Conservation (phyloP, 495 filamentous ascomycete species). For the Filosporella fistucella region DNA sequence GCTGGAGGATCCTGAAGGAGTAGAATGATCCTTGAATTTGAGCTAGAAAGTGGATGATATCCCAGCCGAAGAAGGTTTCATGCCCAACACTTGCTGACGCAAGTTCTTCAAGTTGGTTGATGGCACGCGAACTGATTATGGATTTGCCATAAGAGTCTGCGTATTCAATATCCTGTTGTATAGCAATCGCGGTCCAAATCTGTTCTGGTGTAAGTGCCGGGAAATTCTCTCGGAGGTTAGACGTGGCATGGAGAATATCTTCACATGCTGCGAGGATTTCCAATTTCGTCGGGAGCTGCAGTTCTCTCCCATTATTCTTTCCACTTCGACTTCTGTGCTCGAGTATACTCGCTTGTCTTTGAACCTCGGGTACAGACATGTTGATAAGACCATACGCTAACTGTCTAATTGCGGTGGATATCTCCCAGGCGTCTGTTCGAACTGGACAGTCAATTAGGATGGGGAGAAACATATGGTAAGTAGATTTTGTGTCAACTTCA, state of each 20-base stretch:
- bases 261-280: conserved; percentile 21
- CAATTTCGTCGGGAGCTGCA: conserved; percentile 19
- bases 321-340: conserved; percentile 45
- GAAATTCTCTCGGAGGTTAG: conserved; percentile 6
- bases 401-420: conserved; percentile 44
- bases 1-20: conserved; percentile 59
- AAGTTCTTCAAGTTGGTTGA: conserved; percentile 14
- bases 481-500: neutral
- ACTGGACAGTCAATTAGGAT: conserved; percentile 52
- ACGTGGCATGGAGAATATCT: conserved; percentile 12
- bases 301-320: conserved; percentile 26
- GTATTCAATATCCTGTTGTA: conserved; percentile 39
- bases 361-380: conserved; percentile 21
- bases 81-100: conserved; percentile 16
- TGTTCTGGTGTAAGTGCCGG: conserved; percentile 4
- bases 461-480: conserved; percentile 49
- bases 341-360: conserved; percentile 25
- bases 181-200: conserved; percentile 33
- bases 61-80: conserved; percentile 42
- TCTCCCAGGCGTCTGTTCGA: conserved; percentile 60
- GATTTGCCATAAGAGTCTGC: conserved; percentile 27
- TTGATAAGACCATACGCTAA: conserved; percentile 59
- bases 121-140: conserved; percentile 16
- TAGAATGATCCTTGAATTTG: conserved; percentile 61
- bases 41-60: conserved; percentile 57